A percentile compares a stretch with the other conserved stretches of the same genome.
Evolutionary conservation across 1,284 basidiomycete genomes (phyloP).

Genomic region (Entoloma clypeatum): DNA sequence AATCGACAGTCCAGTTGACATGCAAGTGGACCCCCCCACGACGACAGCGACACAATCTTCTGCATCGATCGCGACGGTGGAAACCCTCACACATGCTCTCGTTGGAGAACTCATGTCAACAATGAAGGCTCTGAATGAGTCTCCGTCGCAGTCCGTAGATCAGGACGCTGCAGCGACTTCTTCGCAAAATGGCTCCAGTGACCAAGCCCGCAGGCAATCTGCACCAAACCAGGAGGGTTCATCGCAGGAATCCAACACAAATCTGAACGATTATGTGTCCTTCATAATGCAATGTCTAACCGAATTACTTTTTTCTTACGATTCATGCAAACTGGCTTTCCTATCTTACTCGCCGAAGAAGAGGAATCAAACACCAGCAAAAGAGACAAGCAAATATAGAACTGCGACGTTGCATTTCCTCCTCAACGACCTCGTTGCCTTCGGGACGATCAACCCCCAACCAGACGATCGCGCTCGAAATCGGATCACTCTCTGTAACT

Average conservation of each 20-base stretch:
- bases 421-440: slow-evolving; percentile 74
- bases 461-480: slow-evolving; percentile 51
- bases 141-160: slow-evolving; percentile 12
- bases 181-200: slow-evolving; percentile 14
- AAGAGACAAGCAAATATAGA: slow-evolving; percentile 58
- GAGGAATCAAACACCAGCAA: slow-evolving; percentile 55
- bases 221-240: neutral
- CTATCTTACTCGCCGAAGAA: slow-evolving; percentile 76
- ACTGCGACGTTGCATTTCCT: slow-evolving; percentile 72
- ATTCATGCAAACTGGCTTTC: slow-evolving; percentile 86
- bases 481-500: slow-evolving; percentile 70
- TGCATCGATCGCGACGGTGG: slow-evolving; percentile 47
- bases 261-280: slow-evolving; percentile 65
- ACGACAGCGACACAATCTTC: slow-evolving; percentile 22
- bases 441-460: slow-evolving; percentile 65
- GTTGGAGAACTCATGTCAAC: slow-evolving; percentile 67
- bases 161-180: slow-evolving; percentile 17
- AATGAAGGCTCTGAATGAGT: slow-evolving; percentile 42
- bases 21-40: slow-evolving; percentile 65
- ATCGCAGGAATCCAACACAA: slow-evolving; percentile 21
- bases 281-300: slow-evolving; percentile 92
- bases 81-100: slow-evolving; percentile 70
- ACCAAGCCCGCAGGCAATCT: slow-evolving; percentile 1
- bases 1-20: slow-evolving; percentile 38
- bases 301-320: slow-evolving; percentile 92